These are phyloP conservation scores for Colletotrichum tofieldiae DNA, from an alignment of 2,329 filamentous ascomycete genomes.

Conservation along the genomic window DNA sequence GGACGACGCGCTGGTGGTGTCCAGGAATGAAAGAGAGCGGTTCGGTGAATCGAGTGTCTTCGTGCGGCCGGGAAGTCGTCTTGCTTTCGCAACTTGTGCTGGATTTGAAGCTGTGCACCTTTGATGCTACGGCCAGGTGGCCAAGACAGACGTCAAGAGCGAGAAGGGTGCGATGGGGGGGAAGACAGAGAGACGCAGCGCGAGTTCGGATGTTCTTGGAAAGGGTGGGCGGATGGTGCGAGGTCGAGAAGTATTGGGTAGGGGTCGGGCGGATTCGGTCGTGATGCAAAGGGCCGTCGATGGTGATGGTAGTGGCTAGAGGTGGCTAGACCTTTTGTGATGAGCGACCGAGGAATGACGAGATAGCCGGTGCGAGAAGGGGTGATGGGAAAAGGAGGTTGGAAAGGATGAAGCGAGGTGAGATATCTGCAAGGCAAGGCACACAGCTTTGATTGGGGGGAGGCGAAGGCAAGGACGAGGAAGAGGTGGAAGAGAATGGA, in stretches of 20 bases:
- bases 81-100: neutral
- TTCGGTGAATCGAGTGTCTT: neutral
- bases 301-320: neutral
- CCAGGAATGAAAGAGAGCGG: neutral
- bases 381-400: conserved; percentile 4
- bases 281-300: neutral
- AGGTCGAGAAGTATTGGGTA: neutral
- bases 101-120: neutral
- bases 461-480: neutral
- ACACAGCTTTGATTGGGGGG: conserved; percentile 21
- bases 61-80: neutral
- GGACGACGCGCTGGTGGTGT: neutral
- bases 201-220: conserved; percentile 18
- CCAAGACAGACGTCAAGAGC: conserved; percentile 24
- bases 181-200: conserved; percentile 10
- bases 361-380: neutral
- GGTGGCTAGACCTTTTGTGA: neutral
- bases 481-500: neutral
- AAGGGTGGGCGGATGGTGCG: neutral
- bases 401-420: neutral
- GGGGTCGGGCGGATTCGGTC: neutral
- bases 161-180: neutral
- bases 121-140: conserved; percentile 16
- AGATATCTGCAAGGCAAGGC: conserved; percentile 24
- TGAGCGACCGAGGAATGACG: neutral